A percentile compares a stretch with the other conserved stretches of the same genome.
phyloP scores from a whole-genome alignment of 768 basidiomycete species.

The Tricholoma hemisulphureum region DNA sequence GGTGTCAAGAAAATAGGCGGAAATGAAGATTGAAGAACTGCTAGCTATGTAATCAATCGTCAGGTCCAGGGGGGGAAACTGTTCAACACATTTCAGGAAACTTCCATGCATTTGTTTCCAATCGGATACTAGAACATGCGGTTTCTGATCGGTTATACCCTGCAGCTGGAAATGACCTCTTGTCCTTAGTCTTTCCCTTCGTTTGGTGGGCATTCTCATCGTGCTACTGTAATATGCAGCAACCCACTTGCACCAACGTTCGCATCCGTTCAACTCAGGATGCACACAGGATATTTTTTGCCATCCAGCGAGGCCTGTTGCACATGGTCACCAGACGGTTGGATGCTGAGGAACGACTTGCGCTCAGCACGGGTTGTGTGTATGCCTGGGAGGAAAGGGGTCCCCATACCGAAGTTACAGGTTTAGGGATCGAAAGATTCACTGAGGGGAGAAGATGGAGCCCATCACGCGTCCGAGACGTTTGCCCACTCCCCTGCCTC shows the following conservation, averaged over 20 bases:
- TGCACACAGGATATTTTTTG: conserved; percentile 80
- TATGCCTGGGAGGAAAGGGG: conserved; percentile 78
- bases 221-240: conserved; percentile 49
- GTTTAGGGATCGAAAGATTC: conserved; percentile 80
- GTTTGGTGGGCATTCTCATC: conserved; percentile 2
- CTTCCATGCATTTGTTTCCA: conserved; percentile 2
- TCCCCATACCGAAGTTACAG: conserved; percentile 71
- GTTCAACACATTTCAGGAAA: conserved; percentile 10
- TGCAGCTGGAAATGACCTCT: background rate
- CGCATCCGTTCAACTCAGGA: conserved; percentile 77
- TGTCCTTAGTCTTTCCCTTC: conserved; percentile 6
- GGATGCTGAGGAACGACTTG: conserved; percentile 71
- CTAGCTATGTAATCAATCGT: conserved; percentile 23
- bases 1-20: conserved; percentile 12
- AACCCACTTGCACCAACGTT: conserved; percentile 67
- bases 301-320: conserved; percentile 58
- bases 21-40: conserved; percentile 14
- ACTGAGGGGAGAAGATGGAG: conserved; percentile 85
- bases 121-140: conserved; percentile 10
- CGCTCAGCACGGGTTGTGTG: conserved; percentile 51
- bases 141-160: conserved; percentile 8
- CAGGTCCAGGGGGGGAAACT: conserved; percentile 6
- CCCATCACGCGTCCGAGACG: conserved; percentile 80
- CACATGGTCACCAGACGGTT: conserved; percentile 75
- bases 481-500: conserved; percentile 34